These are phyloP conservation scores for Asparagopsis taxiformis DNA, from an alignment of 31 red algal genomes.

Conservation along the genomic window DNA sequence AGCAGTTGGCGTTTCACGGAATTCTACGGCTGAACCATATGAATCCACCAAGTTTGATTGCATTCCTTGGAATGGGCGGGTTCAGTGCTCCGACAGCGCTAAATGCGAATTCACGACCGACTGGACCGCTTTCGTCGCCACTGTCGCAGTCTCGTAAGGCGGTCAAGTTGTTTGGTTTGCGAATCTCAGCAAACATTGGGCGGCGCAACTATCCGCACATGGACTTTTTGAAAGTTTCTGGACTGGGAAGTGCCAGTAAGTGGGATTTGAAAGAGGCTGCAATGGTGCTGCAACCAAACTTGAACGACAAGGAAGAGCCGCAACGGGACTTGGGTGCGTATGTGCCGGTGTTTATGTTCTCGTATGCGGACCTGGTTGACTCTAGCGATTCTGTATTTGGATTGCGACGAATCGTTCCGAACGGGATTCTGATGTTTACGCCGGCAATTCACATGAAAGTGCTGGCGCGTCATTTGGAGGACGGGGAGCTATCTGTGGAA, in stretches of 20 bases:
- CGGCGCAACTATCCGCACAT: slow-evolving; percentile 50
- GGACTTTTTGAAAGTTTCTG: slow-evolving; percentile 62
- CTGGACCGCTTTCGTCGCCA: slow-evolving; percentile 66
- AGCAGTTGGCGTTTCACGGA: slow-evolving; percentile 62
- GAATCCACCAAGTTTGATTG: slow-evolving; percentile 30
- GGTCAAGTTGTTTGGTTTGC: slow-evolving; percentile 46
- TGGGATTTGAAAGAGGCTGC: slow-evolving; percentile 67
- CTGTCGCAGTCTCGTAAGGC: slow-evolving; percentile 57
- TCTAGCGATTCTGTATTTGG: slow-evolving; percentile 61
- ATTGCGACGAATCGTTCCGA: slow-evolving; percentile 33
- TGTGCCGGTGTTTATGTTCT: slow-evolving; percentile 69
- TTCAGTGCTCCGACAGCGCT: slow-evolving; percentile 62
- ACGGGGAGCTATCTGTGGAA: slow-evolving; percentile 63
- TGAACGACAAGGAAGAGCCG: slow-evolving; percentile 23
- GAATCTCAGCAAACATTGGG: slow-evolving; percentile 49
- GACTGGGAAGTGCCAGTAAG: slow-evolving; percentile 63
- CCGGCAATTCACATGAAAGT: slow-evolving; percentile 78
- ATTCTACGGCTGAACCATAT: slow-evolving; percentile 65
- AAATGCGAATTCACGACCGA: slow-evolving; percentile 60
- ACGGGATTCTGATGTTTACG: slow-evolving; percentile 66
- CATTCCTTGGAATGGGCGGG: slow-evolving; percentile 59
- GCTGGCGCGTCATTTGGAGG: slow-evolving; percentile 69
- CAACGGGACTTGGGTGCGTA: slow-evolving; percentile 37
- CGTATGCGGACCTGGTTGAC: slow-evolving; percentile 71
- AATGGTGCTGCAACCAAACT: slow-evolving; percentile 30